phyloP scores from a whole-genome alignment of 164 flowering plant genomes.

The Stephania japonica region DNA sequence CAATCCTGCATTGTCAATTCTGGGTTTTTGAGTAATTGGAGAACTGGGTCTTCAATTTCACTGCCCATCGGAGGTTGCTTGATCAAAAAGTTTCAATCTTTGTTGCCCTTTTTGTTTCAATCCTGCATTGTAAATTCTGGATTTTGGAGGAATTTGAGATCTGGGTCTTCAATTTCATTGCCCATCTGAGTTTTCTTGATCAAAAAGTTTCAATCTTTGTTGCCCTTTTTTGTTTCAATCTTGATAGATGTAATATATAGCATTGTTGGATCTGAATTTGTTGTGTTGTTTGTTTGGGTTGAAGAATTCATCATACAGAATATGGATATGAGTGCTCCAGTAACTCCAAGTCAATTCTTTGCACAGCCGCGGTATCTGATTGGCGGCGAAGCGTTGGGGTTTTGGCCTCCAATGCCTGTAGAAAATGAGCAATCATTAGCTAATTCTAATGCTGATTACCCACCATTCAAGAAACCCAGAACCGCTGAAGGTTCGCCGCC shows the following conservation, averaged over 20 bases:
- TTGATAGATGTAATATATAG: too few species aligned
- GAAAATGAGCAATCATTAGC: conserved; percentile 14
- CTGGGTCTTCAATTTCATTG: neutral
- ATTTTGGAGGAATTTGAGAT: neutral
- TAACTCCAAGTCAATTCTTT: conserved; percentile 13
- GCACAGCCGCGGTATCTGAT: conserved; percentile 17
- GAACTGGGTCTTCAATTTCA: neutral
- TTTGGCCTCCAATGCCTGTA: conserved; percentile 33
- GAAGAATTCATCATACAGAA: neutral
- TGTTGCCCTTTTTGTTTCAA: neutral
- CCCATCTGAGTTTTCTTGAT: neutral
- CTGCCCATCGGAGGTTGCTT: neutral
- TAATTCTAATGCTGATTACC: conserved; percentile 18
- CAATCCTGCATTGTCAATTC: conserved; percentile 15
- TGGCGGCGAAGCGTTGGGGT: conserved; percentile 22
- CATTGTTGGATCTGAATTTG: neutral
- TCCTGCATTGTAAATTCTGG: conserved; percentile 14
- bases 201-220: too few species aligned
- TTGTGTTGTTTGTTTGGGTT: too few species aligned
- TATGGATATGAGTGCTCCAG: conserved; percentile 36
- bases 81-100: too few species aligned
- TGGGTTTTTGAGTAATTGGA: neutral
- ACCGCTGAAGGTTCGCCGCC: conserved; percentile 30
- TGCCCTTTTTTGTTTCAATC: too few species aligned
- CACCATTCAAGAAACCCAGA: conserved; percentile 47